Base-by-base conservation (phyloP, 345 rosid species). In the Leavenworthia alabamica region DNA sequence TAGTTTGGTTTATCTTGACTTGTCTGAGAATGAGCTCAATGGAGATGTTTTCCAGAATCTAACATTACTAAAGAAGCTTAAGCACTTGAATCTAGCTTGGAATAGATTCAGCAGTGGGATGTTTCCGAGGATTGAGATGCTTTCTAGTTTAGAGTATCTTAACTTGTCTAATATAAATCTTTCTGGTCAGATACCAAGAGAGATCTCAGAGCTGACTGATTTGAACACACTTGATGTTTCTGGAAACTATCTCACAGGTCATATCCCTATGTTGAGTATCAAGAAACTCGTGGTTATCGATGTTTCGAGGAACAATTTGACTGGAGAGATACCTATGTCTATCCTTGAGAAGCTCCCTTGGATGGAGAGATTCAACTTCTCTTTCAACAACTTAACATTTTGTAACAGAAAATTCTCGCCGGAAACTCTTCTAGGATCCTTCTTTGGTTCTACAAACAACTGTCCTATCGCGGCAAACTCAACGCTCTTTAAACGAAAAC, bases 381-480 rank as follows among this genome's bases (percentile, higher is more conserved):
- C 98, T 41, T 81, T 77, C 86, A 91, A 91, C 77, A 91, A 86
- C 81, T 71, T 91, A 45, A 84, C 89, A 60, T 73, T 91, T 12
- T 91, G 98, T 70, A 77, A 81, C 9, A 61, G 73, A 8, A 72
- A 77, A 46, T 68, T 86, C 46, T 74, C 87, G 4, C 68, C 48
- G 0, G 77, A 82, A 59, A 78, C 77, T 59, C 36, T 88, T 16
- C 55, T 49, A 57, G 69, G 60, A 22, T 83, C 78, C 45, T 91
- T 91, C 73, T 73, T 65, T 60, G 96, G 96, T 5, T 80, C 84
- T 24, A 55, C 74, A 19, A 83, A 78, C 60, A 80, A 77, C 78
- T 91, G 98, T 57, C 98, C 96, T 7, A 83, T 91, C n/a, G 95
- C 96, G 54, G 95, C 90, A 31, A 80, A 91, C 41, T 90, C 92